Evolutionary conservation across 139 green algal species (phyloP).

Genomic region (Closterium sp.): DNA sequence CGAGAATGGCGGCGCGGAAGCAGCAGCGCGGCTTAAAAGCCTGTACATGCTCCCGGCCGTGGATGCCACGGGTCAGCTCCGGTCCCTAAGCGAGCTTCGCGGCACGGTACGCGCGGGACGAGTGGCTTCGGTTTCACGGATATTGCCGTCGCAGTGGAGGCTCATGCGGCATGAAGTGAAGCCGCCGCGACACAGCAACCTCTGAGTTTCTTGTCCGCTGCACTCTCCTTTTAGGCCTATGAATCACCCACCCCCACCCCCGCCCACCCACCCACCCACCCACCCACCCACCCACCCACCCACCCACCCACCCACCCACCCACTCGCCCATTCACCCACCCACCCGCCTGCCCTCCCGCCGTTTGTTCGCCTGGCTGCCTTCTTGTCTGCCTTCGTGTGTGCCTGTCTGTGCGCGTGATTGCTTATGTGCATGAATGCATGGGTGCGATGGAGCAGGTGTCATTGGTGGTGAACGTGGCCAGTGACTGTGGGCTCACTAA

Average conservation of each 20-base stretch:
- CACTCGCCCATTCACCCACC: too few species aligned
- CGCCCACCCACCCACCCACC: too few species aligned
- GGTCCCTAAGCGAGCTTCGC: background rate
- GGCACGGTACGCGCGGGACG: background rate
- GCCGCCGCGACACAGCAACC: too few species aligned
- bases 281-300: too few species aligned
- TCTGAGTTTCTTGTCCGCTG: too few species aligned
- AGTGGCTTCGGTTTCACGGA: background rate
- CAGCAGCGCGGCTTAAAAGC: background rate
- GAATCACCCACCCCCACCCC: too few species aligned
- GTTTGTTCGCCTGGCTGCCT: background rate
- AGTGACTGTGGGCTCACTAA: conserved; percentile 36
- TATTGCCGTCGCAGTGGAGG: too few species aligned
- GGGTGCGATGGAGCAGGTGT: conserved; percentile 10
- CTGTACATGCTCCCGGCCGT: background rate
- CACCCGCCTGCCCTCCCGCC: too few species aligned
- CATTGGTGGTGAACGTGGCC: conserved; percentile 46
- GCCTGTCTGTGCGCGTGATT: background rate
- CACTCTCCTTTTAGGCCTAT: too few species aligned
- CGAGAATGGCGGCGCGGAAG: background rate
- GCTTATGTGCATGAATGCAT: background rate
- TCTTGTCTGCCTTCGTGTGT: background rate
- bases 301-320: too few species aligned
- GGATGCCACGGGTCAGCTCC: background rate
- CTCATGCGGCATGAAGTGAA: too few species aligned